Evolutionary conservation across 2,329 filamentous ascomycete genomes (phyloP), one percentile per base, ranked within the genome.

Genomic region (Botrytis aclada): DNA sequence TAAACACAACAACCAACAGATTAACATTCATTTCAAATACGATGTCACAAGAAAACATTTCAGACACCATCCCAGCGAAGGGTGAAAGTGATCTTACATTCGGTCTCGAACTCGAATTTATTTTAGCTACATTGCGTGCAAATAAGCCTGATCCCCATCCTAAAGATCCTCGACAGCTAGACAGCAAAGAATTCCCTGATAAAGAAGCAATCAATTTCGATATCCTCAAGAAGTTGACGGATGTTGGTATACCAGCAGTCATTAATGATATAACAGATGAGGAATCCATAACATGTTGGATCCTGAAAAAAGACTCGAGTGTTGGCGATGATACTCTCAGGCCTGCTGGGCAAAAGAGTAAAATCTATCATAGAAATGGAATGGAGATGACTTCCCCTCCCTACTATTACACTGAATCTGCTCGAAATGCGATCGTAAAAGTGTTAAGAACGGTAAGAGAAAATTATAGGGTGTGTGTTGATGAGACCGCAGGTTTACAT

Each of bases 401-500:
- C 3, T 69, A 56, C 14, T 69, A 56, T 16, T 69, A 69, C 29
- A 37, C 12, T 22, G n/a, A 62, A 10, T 2, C 39, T 20, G 58
- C 54, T 2, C 4, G 10, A 2, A 6, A 43, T 54, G 20, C 14
- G 29, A 12, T 66, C 76, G 16, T 37, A 39, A 29, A n/a, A 39
- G 77, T 75, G 0, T 74, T 71, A 14, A 56, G 34, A 6, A 34
- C 75, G 3, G 16, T 79, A 1, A 45, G 45, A 6, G 62, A 64
- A 2, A 74, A 67, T 0, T 78, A 78, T 54, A 69, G 77, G 7
- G 54, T 79, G 14, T 47, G 76, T n/a, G 67, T 74, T 58, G 80
- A 81, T 70, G 12, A 72, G 1, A 72, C 73, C 0, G 77, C 75
- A 34, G 80, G 80, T 0, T 34, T 81, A 2, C 80, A 82, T 61